These are phyloP conservation scores for Chloromonas sp. DNA, from an alignment of 163 green algal species.

Conservation along the genomic window DNA sequence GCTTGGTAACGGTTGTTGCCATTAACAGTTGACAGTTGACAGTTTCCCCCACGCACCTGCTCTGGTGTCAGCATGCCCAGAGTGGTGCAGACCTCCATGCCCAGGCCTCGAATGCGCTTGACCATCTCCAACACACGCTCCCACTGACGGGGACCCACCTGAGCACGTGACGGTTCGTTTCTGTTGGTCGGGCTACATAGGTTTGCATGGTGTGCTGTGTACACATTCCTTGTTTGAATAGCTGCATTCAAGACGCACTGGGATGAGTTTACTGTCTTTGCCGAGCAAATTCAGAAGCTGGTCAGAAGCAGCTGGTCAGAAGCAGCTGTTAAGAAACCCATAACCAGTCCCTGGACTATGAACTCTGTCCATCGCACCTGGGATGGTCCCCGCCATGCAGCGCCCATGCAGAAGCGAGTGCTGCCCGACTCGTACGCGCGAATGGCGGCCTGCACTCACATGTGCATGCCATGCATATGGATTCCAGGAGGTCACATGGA, in stretches of 20 bases:
- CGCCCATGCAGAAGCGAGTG: slow-evolving; percentile 99
- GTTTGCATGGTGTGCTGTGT: no score
- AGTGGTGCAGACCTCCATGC: slow-evolving; percentile 89
- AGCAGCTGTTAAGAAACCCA: no score
- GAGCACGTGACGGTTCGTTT: background rate
- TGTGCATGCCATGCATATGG: no score
- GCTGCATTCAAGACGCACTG: no score
- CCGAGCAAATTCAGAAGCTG: no score
- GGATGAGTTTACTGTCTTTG: no score
- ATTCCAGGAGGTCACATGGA: no score
- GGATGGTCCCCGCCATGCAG: slow-evolving; percentile 89
- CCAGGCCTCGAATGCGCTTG: slow-evolving; percentile 46
- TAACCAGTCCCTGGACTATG: no score
- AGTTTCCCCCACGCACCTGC: slow-evolving; percentile 6
- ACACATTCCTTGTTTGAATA: no score
- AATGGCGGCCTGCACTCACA: slow-evolving; percentile 59
- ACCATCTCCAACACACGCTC: slow-evolving; percentile 90
- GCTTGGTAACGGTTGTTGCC: no score
- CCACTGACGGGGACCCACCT: slow-evolving; percentile 86
- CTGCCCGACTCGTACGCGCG: slow-evolving; percentile 83
- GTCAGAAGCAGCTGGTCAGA: no score
- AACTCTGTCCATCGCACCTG: slow-evolving; percentile 42
- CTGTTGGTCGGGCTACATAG: no score
- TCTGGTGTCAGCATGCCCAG: slow-evolving; percentile 90
- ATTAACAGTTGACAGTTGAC: background rate